A percentile compares a stretch with the other conserved stretches of the same genome.
phyloP scores from a whole-genome alignment of 176 grass and related monocot species.

The Oryza punctata region DNA sequence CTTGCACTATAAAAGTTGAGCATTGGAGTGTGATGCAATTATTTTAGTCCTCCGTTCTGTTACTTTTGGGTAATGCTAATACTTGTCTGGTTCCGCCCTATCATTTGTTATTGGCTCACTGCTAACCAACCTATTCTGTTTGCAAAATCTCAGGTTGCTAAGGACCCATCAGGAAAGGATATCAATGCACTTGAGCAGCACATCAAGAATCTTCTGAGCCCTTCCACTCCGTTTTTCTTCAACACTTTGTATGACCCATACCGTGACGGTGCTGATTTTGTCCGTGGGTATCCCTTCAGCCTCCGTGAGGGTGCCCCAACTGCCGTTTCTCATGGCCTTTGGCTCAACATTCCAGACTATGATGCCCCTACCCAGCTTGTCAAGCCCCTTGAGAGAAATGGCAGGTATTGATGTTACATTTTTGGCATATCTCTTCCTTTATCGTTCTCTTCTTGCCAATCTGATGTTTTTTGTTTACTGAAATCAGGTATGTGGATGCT shows the following conservation, averaged over 20 bases:
- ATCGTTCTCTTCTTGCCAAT: not conserved
- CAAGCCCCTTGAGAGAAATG: conserved; percentile 67
- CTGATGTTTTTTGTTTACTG: conserved; percentile 21
- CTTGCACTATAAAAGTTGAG: conserved; percentile 1
- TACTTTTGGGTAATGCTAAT: not conserved
- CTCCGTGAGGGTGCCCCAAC: conserved; percentile 68
- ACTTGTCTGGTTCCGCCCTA: not conserved
- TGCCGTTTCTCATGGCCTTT: conserved; percentile 72
- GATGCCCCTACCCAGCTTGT: conserved; percentile 82
- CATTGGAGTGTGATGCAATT: conserved; percentile 17
- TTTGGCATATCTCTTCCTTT: not conserved
- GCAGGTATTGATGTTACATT: conserved; percentile 31
- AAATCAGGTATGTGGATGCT: conserved; percentile 68
- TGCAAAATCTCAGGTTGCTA: conserved; percentile 55
- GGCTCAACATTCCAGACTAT: conserved; percentile 79
- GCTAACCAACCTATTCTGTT: not conserved
- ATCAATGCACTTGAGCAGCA: conserved; percentile 73
- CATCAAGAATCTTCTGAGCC: conserved; percentile 66
- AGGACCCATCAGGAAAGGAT: conserved; percentile 69
- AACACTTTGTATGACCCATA: conserved; percentile 72
- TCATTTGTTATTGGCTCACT: not conserved
- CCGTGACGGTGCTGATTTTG: conserved; percentile 68
- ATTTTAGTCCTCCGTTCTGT: not conserved
- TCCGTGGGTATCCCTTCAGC: conserved; percentile 73
- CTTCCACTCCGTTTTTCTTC: conserved; percentile 76